These are phyloP conservation scores for Chrysanthemum lavandulifolium DNA, from an alignment of 129 eudicot genomes.

Conservation along the genomic window DNA sequence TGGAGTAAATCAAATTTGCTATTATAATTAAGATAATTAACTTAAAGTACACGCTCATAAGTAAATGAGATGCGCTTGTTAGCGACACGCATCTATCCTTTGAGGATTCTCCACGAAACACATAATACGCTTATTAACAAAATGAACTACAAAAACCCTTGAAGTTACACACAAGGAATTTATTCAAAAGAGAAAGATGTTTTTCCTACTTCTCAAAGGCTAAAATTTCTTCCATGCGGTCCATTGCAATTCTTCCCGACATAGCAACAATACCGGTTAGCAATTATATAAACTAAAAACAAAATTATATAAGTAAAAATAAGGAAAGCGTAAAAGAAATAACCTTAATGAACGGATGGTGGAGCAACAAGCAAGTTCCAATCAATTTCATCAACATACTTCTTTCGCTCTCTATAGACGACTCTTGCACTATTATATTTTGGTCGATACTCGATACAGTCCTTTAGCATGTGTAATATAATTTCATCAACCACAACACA, in stretches of 20 bases:
- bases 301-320: background rate
- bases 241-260: slow-evolving; percentile 96
- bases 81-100: slow-evolving; percentile 81
- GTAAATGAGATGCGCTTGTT: slow-evolving; percentile 86
- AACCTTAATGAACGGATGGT: slow-evolving; percentile 83
- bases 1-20: background rate
- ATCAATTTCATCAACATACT: slow-evolving; percentile 90
- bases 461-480: slow-evolving; percentile 83
- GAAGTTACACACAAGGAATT: background rate
- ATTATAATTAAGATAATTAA: slow-evolving; percentile 3
- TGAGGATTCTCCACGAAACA: slow-evolving; percentile 90
- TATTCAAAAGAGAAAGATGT: background rate
- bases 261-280: slow-evolving; percentile 25
- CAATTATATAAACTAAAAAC: background rate
- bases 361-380: slow-evolving; percentile 98
- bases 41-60: slow-evolving; percentile 76
- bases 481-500: slow-evolving; percentile 8
- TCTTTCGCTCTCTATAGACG: slow-evolving; percentile 92
- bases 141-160: slow-evolving; percentile 14
- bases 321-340: slow-evolving; percentile 6
- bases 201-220: slow-evolving; percentile 86
- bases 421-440: slow-evolving; percentile 99
- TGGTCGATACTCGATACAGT: slow-evolving; percentile 82
- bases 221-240: slow-evolving; percentile 83
- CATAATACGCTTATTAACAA: background rate